Base-by-base conservation (phyloP, 345 rosid genomes). In the Syzygium oleosum region DNA sequence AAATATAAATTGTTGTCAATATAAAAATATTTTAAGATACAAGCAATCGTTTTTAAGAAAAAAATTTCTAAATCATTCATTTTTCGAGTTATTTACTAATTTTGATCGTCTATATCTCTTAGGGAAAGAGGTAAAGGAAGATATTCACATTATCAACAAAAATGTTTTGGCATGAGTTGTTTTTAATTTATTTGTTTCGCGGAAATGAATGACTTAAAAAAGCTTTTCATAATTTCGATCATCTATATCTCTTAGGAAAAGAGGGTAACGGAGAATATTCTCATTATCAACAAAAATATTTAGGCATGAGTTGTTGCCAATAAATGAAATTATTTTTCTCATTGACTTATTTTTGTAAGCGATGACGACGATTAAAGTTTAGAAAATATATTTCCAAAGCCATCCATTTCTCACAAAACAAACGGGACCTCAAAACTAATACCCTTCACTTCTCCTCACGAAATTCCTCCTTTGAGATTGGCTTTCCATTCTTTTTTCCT, bases 61-160 rank as follows among this genome's bases (percentile, higher is more conserved):
- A 10, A 9, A 10, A 25, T 11, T 59, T 27, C 5, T 1, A 61
- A 61, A 61, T 61, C 0, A n/a, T 12, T 61, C 8, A 61, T 61
- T 27, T n/a, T n/a, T 5, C 9, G 0, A 0, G 1, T 6, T 43
- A 43, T 43, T 43, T 51, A 14, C 12, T 14, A 4, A 52, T 52
- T 5, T 52, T 52, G 19, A 52, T 15, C 7, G 16, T 52, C 19
- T 13, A 52, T 52, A 52, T 52, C 53, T 12, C 53, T 52, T 4
- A 13, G 17, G 4, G 7, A 17, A 54, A 54, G 56, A 54, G 58
- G 10, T 21, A 21, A 21, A 4, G 58, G 58, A 55, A 55, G 9
- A 21, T 55, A 21, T 16, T 53, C 11, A 21, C 11, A 21, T 21
- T 55, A 55, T 55, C 10, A 7, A 53, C 55, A 6, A 7, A 53